Evolutionary conservation across 140 eudicot genomes (phyloP), one percentile per base, ranked within the genome.

Genomic region (Oenanthe javanica): DNA sequence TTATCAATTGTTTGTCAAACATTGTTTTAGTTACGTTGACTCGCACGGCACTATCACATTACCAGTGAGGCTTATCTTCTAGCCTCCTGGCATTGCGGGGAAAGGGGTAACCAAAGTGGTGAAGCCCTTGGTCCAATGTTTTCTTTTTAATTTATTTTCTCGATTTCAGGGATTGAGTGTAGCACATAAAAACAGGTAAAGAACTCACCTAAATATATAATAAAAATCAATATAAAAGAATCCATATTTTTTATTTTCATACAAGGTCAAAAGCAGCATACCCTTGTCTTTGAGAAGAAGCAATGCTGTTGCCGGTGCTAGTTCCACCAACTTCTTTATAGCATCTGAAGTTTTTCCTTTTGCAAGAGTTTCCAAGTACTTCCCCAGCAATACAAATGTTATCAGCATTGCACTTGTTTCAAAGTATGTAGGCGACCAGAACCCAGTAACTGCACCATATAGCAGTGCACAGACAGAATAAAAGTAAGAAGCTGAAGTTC

Each of bases 341-440:
- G 99, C 99, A 86, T 89, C 98, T 64, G 99, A 93, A 52, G 99
- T 96, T 83, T 89, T 96, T 76, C 99, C 99, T 84, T 96, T 96
- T 16, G 99, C 99, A 75, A 96, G 92, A 83, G 84, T 82, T 86
- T 96, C 99, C 86, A 96, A 85, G 82, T 96, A 96, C 84, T 96
- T 96, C 9, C 99, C 99, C 47, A 96, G 81, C 23, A 95, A 84
- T 42, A 95, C 97, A 85, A 95, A 95, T 4, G 99, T 96, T 77
- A 96, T 93, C 36, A 96, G 82, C 99, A 96, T 96, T 75, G 99
- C 96, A 88, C 99, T 96, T 76, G 98, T 89, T 81, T 96, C 99
- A 79, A 96, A 96, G 81, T 96, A 96, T 38, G 97, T 96, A 11
- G 99, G 98, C 78, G 97, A 93, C 97, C 97, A 89, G 59, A 93